These are phyloP conservation scores for Azolla pinnata DNA, from an alignment of 75 land plant species.

Conservation along the genomic window DNA sequence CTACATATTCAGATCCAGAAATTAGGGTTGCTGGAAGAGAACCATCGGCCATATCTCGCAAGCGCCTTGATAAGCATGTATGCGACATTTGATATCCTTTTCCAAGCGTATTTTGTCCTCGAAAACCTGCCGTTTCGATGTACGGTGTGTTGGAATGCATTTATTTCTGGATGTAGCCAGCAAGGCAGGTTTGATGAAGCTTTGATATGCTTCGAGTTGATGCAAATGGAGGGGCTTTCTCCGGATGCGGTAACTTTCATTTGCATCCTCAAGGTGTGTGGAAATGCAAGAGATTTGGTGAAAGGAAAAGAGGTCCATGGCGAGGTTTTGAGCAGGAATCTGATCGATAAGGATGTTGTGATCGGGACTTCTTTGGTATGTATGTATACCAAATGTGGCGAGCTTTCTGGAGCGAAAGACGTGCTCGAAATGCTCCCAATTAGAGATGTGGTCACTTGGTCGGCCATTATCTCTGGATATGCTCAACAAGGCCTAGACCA, in stretches of 20 bases:
- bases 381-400: slow-evolving; percentile 20
- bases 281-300: background rate
- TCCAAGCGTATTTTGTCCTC: slow-evolving; percentile 29
- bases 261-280: background rate
- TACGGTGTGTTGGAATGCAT: slow-evolving; percentile 34
- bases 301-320: background rate
- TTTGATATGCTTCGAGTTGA: slow-evolving; percentile 10
- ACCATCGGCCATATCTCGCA: background rate
- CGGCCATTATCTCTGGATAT: slow-evolving; percentile 28
- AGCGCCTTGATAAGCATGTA: slow-evolving; percentile 28
- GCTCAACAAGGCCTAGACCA: slow-evolving; percentile 16
- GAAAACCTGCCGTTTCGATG: slow-evolving; percentile 17
- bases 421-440: slow-evolving; percentile 19
- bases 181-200: slow-evolving; percentile 23
- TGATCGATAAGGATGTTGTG: slow-evolving; percentile 21
- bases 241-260: slow-evolving; percentile 1
- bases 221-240: slow-evolving; percentile 15
- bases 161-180: slow-evolving; percentile 33
- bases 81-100: slow-evolving; percentile 28
- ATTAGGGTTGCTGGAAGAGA: background rate
- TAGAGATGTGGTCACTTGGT: slow-evolving; percentile 30
- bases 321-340: background rate
- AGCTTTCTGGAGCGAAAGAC: slow-evolving; percentile 9
- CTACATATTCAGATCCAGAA: background rate
- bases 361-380: slow-evolving; percentile 22